A percentile compares a stretch with the other conserved stretches of the same genome.
Evolutionary conservation across 768 basidiomycete species (phyloP).

Genomic region (Termitomyces sp.): DNA sequence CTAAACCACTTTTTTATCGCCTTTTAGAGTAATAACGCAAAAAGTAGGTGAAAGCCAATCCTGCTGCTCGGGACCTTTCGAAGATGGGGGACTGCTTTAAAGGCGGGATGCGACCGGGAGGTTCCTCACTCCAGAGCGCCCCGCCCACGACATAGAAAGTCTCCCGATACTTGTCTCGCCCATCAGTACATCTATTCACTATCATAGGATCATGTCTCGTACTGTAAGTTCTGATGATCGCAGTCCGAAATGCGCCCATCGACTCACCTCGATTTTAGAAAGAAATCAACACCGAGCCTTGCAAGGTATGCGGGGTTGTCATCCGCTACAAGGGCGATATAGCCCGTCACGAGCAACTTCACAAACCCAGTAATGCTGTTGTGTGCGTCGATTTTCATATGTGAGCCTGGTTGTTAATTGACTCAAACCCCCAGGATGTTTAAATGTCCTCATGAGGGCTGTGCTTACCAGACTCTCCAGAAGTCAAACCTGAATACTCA

Average conservation of each 20-base stretch:
- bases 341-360: constrained; percentile 13
- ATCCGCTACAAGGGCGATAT: constrained; percentile 16
- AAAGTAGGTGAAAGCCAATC: constrained; percentile 13
- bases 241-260: not conserved
- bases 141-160: not conserved
- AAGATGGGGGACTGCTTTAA: not conserved
- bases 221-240: constrained; percentile 3
- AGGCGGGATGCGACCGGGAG: not conserved
- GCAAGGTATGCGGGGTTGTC: constrained; percentile 11
- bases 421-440: constrained; percentile 17
- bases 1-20: constrained; percentile 7
- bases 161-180: not conserved
- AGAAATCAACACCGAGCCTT: constrained; percentile 14
- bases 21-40: constrained; percentile 13
- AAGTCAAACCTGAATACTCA: constrained; percentile 28
- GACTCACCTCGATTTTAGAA: constrained; percentile 6
- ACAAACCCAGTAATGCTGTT: constrained; percentile 1
- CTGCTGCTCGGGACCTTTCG: constrained; percentile 1
- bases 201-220: constrained; percentile 10
- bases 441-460: constrained; percentile 21
- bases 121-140: not conserved
- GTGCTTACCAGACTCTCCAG: constrained; percentile 24
- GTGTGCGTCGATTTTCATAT: constrained; percentile 2
- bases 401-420: not conserved
- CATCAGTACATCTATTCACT: not conserved